Percentiles rank a stretch among this genome's conserved stretches.
Conservation (phyloP, 108 stramenopile species). For the Pseudonitzschia multiseries region DNA sequence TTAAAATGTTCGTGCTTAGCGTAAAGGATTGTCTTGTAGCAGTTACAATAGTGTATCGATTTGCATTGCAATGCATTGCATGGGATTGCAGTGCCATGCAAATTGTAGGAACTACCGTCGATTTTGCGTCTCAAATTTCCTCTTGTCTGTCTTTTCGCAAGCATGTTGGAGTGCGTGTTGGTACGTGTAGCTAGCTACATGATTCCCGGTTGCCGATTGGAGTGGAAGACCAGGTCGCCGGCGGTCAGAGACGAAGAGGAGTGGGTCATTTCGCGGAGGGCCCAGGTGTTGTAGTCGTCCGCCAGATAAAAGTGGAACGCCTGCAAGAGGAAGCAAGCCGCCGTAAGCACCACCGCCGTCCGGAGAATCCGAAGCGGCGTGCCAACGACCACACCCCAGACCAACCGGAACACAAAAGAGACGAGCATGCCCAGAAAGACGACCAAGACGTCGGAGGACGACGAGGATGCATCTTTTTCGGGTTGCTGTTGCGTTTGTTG, state of each 20-base stretch:
- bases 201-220: conserved; percentile 8
- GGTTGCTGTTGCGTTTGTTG: conserved; percentile 19
- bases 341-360: conserved; percentile 16
- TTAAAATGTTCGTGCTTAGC: no score
- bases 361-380: conserved; percentile 47
- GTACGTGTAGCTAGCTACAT: no score
- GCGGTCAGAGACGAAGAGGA: neutral
- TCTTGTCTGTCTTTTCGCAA: no score
- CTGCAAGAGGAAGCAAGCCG: conserved; percentile 1
- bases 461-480: conserved; percentile 11
- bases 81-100: no score
- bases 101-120: no score
- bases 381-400: conserved; percentile 46
- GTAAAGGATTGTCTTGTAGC: no score
- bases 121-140: no score
- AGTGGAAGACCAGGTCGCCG: neutral
- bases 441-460: conserved; percentile 49
- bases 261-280: neutral
- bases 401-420: conserved; percentile 40
- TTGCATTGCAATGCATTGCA: no score
- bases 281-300: conserved; percentile 20
- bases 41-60: no score
- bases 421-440: conserved; percentile 58
- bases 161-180: no score
- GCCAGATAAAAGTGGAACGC: conserved; percentile 24